Evolutionary conservation across 208 protist species (phyloP).

Genomic region (Herpetomonas tarakana): DNA sequence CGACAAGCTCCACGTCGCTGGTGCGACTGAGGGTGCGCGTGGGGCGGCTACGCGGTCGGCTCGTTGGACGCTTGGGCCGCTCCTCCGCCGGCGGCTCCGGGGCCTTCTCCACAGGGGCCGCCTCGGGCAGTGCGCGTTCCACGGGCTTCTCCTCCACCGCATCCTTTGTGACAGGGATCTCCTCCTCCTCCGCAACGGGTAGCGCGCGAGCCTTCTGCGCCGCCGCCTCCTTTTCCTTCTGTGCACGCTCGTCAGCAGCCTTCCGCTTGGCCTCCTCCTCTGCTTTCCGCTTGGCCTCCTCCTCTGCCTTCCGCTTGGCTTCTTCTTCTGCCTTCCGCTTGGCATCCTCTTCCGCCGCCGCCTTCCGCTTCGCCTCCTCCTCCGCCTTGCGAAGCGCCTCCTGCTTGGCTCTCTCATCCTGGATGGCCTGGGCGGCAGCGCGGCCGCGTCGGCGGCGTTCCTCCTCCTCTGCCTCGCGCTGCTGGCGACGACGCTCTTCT

Average conservation of each 20-base stretch:
- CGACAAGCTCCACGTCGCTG: constrained; percentile 49
- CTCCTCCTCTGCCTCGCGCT: constrained; percentile 2
- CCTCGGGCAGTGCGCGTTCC: too few relatives aligned
- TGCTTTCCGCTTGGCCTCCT: too few relatives aligned
- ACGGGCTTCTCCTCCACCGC: neutral
- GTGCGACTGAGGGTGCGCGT: constrained; percentile 35
- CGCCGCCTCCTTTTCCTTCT: too few relatives aligned
- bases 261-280: too few relatives aligned
- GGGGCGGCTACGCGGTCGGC: constrained; percentile 25
- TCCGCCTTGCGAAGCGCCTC: neutral
- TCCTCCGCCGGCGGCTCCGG: neutral
- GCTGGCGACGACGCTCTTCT: neutral
- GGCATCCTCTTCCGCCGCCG: neutral
- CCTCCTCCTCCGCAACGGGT: constrained; percentile 16
- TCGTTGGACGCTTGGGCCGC: constrained; percentile 6
- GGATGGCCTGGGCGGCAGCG: neutral
- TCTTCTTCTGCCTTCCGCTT: constrained; percentile 2
- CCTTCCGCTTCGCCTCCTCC: constrained; percentile 1
- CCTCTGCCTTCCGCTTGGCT: constrained; percentile 4
- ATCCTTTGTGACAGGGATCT: neutral
- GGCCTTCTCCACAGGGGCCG: constrained; percentile 3
- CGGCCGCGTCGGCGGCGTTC: neutral
- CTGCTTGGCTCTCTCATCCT: neutral
- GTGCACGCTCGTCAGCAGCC: too few relatives aligned
- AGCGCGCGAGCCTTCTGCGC: neutral